Percentiles rank a stretch among this genome's conserved stretches.
phyloP scores from a whole-genome alignment of 345 rosid genomes.

The Brassica nigra region DNA sequence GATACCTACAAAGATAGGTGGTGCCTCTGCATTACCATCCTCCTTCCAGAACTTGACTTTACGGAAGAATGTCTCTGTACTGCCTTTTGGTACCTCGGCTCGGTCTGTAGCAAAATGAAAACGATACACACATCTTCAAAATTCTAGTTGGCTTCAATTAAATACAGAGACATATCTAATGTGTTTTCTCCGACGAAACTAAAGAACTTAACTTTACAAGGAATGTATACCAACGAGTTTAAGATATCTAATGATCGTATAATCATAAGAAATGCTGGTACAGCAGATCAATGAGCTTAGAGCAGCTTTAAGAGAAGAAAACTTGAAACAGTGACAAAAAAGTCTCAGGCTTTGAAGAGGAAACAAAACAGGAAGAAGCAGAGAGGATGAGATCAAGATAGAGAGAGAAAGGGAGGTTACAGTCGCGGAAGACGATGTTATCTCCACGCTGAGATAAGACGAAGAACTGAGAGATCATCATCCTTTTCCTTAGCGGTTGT shows the following conservation, averaged over 20 bases:
- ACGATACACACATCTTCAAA: neutral
- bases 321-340: neutral
- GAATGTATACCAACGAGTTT: no score
- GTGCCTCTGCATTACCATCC: conserved; percentile 92
- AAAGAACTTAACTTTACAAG: neutral
- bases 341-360: neutral
- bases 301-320: neutral
- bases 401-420: conserved; percentile 50
- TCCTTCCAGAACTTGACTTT: conserved; percentile 99
- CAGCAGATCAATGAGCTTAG: conserved; percentile 26
- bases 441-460: conserved; percentile 98
- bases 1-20: conserved; percentile 99
- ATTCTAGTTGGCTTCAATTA: neutral
- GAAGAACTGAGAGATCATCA: conserved; percentile 96
- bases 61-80: conserved; percentile 92
- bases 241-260: neutral
- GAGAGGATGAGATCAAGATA: neutral
- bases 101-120: conserved; percentile 59
- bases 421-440: conserved; percentile 96
- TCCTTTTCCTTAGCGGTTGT: neutral
- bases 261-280: conserved; percentile 16
- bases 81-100: conserved; percentile 84
- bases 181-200: neutral
- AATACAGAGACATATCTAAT: neutral
- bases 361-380: neutral